These are phyloP conservation scores for Houttuynia cordata DNA, from an alignment of 164 flowering plant species.

Conservation along the genomic window DNA sequence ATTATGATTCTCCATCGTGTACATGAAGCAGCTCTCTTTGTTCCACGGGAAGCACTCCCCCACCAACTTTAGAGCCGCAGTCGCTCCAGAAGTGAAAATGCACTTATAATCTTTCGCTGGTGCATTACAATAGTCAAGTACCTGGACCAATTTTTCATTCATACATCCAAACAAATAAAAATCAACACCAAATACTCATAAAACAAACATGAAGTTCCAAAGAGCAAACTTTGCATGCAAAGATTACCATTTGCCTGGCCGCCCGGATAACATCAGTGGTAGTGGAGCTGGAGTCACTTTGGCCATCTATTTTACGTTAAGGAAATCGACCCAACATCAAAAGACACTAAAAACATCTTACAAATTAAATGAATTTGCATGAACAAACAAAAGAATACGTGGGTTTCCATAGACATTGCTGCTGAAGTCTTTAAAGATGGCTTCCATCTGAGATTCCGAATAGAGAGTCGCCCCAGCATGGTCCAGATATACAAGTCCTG, in stretches of 20 bases:
- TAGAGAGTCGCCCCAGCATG: conserved; percentile 93
- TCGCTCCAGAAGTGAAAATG: conserved; percentile 95
- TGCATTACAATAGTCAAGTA: conserved; percentile 79
- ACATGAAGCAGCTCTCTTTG: conserved; percentile 57
- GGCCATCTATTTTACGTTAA: conserved; percentile 53
- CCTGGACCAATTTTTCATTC: conserved; percentile 24
- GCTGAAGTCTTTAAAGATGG: conserved; percentile 47
- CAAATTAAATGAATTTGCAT: background rate
- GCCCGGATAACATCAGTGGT: conserved; percentile 41
- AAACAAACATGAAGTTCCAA: too few species aligned
- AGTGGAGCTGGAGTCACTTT: conserved; percentile 53
- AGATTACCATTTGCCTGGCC: conserved; percentile 69
- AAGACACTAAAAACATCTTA: background rate
- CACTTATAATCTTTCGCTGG: conserved; percentile 71
- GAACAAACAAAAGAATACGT: conserved; percentile 50
- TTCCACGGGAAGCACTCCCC: conserved; percentile 97
- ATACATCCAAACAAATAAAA: background rate
- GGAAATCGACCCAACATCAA: background rate
- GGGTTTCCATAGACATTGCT: conserved; percentile 81
- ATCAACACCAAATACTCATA: background rate
- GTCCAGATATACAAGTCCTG: conserved; percentile 73
- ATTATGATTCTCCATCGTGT: conserved; percentile 93
- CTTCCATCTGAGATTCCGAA: conserved; percentile 87
- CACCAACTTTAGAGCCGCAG: conserved; percentile 78
- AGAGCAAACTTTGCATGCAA: background rate